Evolutionary conservation across 2,329 filamentous ascomycete genomes (phyloP), one percentile per base, ranked within the genome.

Genomic region (Aspergillus ruber): DNA sequence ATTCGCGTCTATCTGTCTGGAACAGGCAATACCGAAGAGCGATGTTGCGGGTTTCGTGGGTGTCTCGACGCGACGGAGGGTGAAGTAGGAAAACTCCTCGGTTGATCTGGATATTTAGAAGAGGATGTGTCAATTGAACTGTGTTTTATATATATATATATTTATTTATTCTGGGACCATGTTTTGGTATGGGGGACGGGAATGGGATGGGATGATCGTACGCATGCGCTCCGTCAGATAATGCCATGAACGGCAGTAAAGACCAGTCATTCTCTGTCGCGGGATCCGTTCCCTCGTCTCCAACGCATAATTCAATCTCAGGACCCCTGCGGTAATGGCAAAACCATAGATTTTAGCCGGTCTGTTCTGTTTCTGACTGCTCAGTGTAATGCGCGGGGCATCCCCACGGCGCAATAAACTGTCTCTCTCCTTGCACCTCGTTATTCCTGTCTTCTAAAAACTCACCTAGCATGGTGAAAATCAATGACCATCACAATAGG

Each of bases 1-100:
- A 12, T 82, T 82, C 13, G 90, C 80, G 62, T 95, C 88, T 61
- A 98, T 80, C 72, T 97, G 93, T 50, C 91, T 81, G 13, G 91
- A 95, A 68, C 93, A 98, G 15, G 90, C 87, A 63, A 98, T 96
- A 52, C 93, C 93, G 65, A 98, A 98, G 18, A 98, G 81, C 20
- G 89, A 95, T 2, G 88, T 90, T 25, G 83, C 81, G 6, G 84
- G 80, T 27, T 53, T 49, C 2, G 59, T 60, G 1, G 64, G 45
- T 8, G 71, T 72, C 42, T 65, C 65, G 51, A 72, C 71, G 46
- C 82, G 81, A 49, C 89, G 78, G 44, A 98, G 82, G 7, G 91
- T 97, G 68, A 98, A 98, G 74, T 98, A 98, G 44, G 90, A 96
- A 74, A 97, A 98, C 72, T 97, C 93, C 72, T 98, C 93, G 49